Evolutionary conservation across 23 red algal genomes (phyloP), one percentile per base, ranked within the genome.

Genomic region (Cyanidioschyzon merolae): DNA sequence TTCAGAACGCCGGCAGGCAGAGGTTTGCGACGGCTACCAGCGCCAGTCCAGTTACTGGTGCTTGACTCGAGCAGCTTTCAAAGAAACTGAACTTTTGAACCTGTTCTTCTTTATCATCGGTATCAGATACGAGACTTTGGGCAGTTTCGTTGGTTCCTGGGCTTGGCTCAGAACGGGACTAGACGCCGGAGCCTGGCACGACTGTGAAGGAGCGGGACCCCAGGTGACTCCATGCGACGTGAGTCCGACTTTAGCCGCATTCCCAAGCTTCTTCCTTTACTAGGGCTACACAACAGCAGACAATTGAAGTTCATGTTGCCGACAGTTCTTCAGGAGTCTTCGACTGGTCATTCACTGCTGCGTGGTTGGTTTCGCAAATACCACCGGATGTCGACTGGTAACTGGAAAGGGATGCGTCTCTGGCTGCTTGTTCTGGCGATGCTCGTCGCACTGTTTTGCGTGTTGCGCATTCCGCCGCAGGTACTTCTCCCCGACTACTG

Each of bases 401-500:
- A 21, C 21, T 54, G 12, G 21, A 54, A 21, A 7, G 7, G 7
- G 63, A 35, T 7, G 63, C 63, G 63, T 17, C 63, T 3, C n/a
- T 35, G 7, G 63, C 63, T 71, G 12, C 63, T 32, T 7, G 30
- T 32, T 3, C 7, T 25, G n/a, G n/a, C n/a, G 3, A 3, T 35
- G 63, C 29, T 71, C 16, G 32, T 25, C 16, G 63, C 63, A 32
- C 29, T 71, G 16, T 71, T 71, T 25, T 35, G 7, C 7, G 21
- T 71, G 63, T 35, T 71, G 12, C 63, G 21, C 2, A 7, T 71
- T 7, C 63, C 21, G n/a, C 63, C 63, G n/a, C n/a, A 35, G n/a
- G n/a, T 71, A 27, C 32, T 71, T 35, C 32, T 71, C 29, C 21
- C 63, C 12, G 63, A 71, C 63, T 71, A 71, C 29, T 71, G n/a